phyloP scores from a whole-genome alignment of 192 early-diverging fungal species.

The Allomyces macrogynus region DNA sequence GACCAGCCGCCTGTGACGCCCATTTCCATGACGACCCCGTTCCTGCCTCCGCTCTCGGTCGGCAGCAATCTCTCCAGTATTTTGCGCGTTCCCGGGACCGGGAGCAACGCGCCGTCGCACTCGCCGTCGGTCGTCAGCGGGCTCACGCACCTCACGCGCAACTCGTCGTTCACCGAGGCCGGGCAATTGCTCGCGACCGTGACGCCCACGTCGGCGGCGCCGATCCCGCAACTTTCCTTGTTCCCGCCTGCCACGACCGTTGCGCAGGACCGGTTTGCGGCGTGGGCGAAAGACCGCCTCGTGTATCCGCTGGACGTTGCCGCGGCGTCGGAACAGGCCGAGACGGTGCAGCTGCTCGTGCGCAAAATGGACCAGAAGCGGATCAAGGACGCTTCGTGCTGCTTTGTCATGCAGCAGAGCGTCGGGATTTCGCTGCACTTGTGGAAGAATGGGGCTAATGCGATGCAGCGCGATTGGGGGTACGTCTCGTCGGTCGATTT shows the following conservation, averaged over 20 bases:
- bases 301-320: constrained; percentile 1
- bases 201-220: not conserved
- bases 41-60: not conserved
- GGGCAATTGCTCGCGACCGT: not conserved
- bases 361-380: not conserved
- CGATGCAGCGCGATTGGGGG: not conserved
- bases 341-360: not conserved
- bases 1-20: not conserved
- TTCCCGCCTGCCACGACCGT: not conserved
- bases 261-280: not conserved
- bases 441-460: not conserved
- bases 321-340: not conserved
- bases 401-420: constrained; percentile 1
- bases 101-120: not conserved
- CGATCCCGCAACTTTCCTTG: not conserved
- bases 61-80: not conserved
- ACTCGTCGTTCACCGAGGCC: not conserved
- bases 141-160: not conserved
- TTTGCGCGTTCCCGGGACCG: not conserved
- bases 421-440: not conserved
- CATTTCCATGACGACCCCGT: not conserved
- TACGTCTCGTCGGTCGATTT: not conserved
- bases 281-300: not conserved
- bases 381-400: not conserved
- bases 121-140: not conserved